Evolutionary conservation across 306 rosid genomes (phyloP), one percentile per base, ranked within the genome.

Genomic region (Sophora flavescens): DNA sequence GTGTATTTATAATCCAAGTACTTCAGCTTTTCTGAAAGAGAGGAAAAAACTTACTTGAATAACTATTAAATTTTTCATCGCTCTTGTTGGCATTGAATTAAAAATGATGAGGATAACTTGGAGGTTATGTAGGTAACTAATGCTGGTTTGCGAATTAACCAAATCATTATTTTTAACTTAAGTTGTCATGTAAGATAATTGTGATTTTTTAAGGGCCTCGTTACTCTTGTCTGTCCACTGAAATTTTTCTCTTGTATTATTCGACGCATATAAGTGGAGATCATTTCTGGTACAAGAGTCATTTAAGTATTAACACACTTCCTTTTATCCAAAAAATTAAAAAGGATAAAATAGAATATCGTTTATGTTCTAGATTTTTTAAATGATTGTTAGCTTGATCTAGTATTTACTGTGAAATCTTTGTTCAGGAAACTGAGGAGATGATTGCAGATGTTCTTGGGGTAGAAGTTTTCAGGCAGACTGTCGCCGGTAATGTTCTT

Each of bases 391-490:
- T 32, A 39, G 38, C 58, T n/a, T 38, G 13, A 30, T 48, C 47
- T 39, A 28, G 64, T 61, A 14, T 53, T 79, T 44, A 71, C 62
- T 52, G 32, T 65, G 38, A 62, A 22, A 8, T 60, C 61, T 35
- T 66, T 75, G 22, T 61, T 60, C 81, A 93, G 97, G 98, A 93
- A 75, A 93, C 96, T 26, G 96, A 93, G 86, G 92, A 93, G 75
- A 84, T 91, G 84, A 86, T 93, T 17, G 89, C 92, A 2, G 98
- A 93, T 87, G 92, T 91, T 69, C 98, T 91, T 50, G 97, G 97
- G 63, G 96, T 93, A 17, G 98, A 93, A 81, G 98, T 93, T 70
- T 93, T 93, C 75, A 87, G 96, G 85, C 96, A 91, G 71, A 91
- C 96, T 3, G 72, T 93, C 35, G 98, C 96, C 0, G 96, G 92